Evolutionary conservation across 1,139 yeast species (phyloP), one percentile per base, ranked within the genome.

Genomic region (Suhomyces coccinellae): DNA sequence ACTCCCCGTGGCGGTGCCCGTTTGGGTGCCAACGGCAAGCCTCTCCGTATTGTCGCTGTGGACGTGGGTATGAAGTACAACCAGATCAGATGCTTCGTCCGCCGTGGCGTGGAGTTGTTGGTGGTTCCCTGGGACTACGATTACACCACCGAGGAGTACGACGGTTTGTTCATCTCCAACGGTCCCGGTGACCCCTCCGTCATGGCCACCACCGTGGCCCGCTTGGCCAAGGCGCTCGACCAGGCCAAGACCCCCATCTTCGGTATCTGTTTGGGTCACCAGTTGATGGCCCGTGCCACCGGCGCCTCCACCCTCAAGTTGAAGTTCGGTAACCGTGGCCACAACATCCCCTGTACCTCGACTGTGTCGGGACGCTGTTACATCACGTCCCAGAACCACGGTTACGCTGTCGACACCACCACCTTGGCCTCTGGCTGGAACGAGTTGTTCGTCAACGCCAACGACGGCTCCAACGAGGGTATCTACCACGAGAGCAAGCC

Each of bases 181-280:
- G 99, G 99, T 75, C 99, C 99, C 35, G 99, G 99, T 80, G 98
- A 95, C 72, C 99, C 99, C 48, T 81, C 95, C 37, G 88, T 87
- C 48, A 78, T 95, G 83, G 66, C 81, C 46, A 74, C 72, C 20
- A 81, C 87, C 46, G 87, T 85, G 38, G 75, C 70, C 33, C 82
- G 79, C 54, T 72, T 93, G 59, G 59, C 76, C 42, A 66, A 62
- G 40, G 87, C 80, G 34, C 67, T 93, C 47, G 66, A 70, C 36
- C 80, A 76, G 42, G 82, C 80, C 40, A 84, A 82, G 65, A 80
- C 89, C 36, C 96, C 96, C 44, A 79, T 91, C 46, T 93, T 93
- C 61, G 99, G 99, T 82, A 95, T 95, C 65, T 95, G 99, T 82
- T 78, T 93, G 59, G 99, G 99, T 69, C 99, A 95, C 71, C 99